A percentile compares a stretch with the other conserved stretches of the same genome.
Evolutionary conservation across 2,329 filamentous ascomycete genomes (phyloP).

Genomic region (Ophiostoma ulmi): DNA sequence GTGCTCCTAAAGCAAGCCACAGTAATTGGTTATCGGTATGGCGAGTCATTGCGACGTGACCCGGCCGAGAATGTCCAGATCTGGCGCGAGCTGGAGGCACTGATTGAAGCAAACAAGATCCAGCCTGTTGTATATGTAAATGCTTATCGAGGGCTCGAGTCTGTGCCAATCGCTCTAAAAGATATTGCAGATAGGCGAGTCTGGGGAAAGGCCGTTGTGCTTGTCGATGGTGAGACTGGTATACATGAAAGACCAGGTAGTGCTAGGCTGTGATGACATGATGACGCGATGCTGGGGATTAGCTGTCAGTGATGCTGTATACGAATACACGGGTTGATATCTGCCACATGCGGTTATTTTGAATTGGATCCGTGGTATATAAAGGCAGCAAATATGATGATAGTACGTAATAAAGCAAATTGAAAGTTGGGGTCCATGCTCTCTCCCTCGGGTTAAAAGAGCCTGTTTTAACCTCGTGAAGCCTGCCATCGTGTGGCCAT

Average conservation of each 20-base stretch:
- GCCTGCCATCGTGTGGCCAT: neutral
- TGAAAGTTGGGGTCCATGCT: neutral
- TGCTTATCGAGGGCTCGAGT: neutral
- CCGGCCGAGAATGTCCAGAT: conserved; percentile 25
- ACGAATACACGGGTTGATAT: neutral
- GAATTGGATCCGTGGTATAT: conserved; percentile 12
- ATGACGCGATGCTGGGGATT: too few relatives aligned
- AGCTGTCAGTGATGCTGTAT: neutral
- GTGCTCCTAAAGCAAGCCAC: neutral
- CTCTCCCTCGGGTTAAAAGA: neutral
- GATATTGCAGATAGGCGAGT: neutral
- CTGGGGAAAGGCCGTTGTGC: neutral
- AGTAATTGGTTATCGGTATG: neutral
- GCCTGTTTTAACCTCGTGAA: neutral
- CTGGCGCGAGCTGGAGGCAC: neutral
- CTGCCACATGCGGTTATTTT: neutral
- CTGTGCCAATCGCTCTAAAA: neutral
- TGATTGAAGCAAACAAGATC: neutral
- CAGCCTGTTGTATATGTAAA: neutral
- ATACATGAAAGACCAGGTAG: neutral
- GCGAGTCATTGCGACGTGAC: neutral
- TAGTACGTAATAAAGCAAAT: conserved; percentile 1
- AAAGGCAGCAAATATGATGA: neutral
- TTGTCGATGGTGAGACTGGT: neutral
- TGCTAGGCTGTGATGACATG: neutral